These are phyloP conservation scores for Peziza echinospora DNA, from an alignment of 495 filamentous ascomycete genomes.

Conservation along the genomic window DNA sequence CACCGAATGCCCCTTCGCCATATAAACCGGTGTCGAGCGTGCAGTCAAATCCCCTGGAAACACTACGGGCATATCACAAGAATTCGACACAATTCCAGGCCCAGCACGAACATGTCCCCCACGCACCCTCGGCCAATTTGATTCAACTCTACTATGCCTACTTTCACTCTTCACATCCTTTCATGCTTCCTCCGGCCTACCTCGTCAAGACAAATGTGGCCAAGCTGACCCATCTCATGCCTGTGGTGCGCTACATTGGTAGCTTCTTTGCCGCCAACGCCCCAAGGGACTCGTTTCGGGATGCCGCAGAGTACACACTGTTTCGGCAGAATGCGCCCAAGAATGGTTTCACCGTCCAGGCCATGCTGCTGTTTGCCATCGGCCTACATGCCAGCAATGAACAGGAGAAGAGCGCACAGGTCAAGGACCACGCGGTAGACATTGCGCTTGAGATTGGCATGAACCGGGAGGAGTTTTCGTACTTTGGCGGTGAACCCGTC, in stretches of 20 bases:
- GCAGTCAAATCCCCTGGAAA: conserved; percentile 11
- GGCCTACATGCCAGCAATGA: conserved; percentile 57
- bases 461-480: conserved; percentile 30
- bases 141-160: conserved; percentile 35
- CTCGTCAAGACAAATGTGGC: conserved; percentile 6
- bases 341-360: conserved; percentile 53
- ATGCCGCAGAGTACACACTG: conserved; percentile 33
- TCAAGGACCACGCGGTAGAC: conserved; percentile 43
- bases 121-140: conserved; percentile 21
- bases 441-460: conserved; percentile 55
- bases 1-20: conserved; percentile 5
- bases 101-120: conserved; percentile 10
- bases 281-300: conserved; percentile 29
- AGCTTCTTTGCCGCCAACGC: conserved; percentile 36
- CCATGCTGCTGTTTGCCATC: conserved; percentile 52
- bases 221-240: conserved; percentile 21
- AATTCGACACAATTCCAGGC: conserved; percentile 8
- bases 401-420: conserved; percentile 39
- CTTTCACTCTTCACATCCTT: conserved; percentile 51
- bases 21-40: too few relatives aligned
- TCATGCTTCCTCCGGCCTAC: conserved; percentile 29
- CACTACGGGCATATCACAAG: conserved; percentile 11
- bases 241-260: conserved; percentile 50
- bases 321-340: conserved; percentile 28
- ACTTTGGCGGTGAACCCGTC: conserved; percentile 49